These are phyloP conservation scores for Erodium maritimum DNA, from an alignment of 345 rosid genomes.

Conservation along the genomic window DNA sequence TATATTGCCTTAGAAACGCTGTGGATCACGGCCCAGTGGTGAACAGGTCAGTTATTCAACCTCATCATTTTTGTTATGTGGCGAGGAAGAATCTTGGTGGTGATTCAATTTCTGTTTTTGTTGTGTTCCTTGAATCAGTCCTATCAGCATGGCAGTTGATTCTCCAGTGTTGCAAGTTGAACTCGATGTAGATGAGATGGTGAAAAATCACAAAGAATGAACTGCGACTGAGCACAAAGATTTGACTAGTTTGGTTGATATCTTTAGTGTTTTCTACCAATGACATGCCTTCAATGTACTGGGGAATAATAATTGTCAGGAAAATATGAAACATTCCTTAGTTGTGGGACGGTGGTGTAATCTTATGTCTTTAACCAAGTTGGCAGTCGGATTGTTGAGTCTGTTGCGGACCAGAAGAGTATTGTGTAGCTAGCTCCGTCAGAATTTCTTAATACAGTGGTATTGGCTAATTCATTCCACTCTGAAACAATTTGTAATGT, in stretches of 20 bases:
- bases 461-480: too few species aligned
- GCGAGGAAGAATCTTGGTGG: constrained; percentile 1
- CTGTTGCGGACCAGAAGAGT: too few species aligned
- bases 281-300: neutral
- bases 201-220: constrained; percentile 61
- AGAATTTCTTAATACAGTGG: too few species aligned
- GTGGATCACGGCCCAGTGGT: constrained; percentile 88
- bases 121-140: constrained; percentile 26
- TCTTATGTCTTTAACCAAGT: too few species aligned
- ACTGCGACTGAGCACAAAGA: constrained; percentile 1
- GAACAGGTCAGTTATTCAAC: constrained; percentile 51
- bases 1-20: constrained; percentile 69
- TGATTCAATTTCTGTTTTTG: neutral
- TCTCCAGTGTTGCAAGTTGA: constrained; percentile 73
- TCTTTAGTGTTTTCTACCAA: neutral
- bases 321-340: neutral
- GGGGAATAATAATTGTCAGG: neutral
- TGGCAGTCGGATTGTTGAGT: too few species aligned
- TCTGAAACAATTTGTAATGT: too few species aligned
- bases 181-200: constrained; percentile 88
- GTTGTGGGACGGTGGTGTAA: constrained; percentile 1
- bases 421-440: too few species aligned
- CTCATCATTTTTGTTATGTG: neutral
- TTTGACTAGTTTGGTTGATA: constrained; percentile 14
- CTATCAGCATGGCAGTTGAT: constrained; percentile 48